A percentile compares a stretch with the other conserved stretches of the same genome.
Conservation (phyloP, 176 grass and related monocot species). For the Raddia distichophylla region DNA sequence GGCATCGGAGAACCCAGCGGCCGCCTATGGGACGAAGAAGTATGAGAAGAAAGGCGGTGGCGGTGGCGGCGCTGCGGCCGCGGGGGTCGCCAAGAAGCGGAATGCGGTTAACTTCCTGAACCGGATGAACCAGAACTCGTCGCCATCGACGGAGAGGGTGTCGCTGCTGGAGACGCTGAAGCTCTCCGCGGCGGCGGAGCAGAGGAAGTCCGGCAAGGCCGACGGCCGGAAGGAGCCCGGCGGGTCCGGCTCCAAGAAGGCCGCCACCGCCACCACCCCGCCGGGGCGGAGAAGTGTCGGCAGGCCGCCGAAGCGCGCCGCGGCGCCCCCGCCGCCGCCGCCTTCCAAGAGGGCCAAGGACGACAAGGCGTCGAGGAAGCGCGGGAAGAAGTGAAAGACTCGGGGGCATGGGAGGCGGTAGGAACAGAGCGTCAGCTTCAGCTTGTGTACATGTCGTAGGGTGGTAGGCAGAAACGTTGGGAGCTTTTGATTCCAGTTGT, state of each 20-base stretch:
- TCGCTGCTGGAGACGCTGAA: slow-evolving; percentile 61
- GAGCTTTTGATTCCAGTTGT: slow-evolving; percentile 40
- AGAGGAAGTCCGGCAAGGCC: slow-evolving; percentile 56
- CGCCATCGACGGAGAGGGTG: slow-evolving; percentile 47
- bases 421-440: slow-evolving; percentile 26
- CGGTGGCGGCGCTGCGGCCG: not conserved
- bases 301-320: slow-evolving; percentile 60
- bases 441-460: slow-evolving; percentile 48
- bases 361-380: slow-evolving; percentile 53
- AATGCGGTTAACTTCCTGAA: slow-evolving; percentile 80
- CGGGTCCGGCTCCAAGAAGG: slow-evolving; percentile 52
- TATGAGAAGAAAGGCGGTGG: slow-evolving; percentile 55
- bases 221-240: slow-evolving; percentile 52
- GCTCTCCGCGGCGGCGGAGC: slow-evolving; percentile 52
- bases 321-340: slow-evolving; percentile 44
- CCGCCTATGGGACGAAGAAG: slow-evolving; percentile 32
- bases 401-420: slow-evolving; percentile 19
- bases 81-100: slow-evolving; percentile 56
- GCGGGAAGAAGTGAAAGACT: slow-evolving; percentile 44
- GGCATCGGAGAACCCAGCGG: not conserved
- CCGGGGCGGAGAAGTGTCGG: slow-evolving; percentile 55
- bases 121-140: slow-evolving; percentile 66
- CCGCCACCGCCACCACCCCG: not conserved
- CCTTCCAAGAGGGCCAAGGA: slow-evolving; percentile 65
- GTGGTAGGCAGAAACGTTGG: slow-evolving; percentile 30